Conservation (phyloP, 2,329 filamentous ascomycete genomes). For the Parastagonospora nodorum region DNA sequence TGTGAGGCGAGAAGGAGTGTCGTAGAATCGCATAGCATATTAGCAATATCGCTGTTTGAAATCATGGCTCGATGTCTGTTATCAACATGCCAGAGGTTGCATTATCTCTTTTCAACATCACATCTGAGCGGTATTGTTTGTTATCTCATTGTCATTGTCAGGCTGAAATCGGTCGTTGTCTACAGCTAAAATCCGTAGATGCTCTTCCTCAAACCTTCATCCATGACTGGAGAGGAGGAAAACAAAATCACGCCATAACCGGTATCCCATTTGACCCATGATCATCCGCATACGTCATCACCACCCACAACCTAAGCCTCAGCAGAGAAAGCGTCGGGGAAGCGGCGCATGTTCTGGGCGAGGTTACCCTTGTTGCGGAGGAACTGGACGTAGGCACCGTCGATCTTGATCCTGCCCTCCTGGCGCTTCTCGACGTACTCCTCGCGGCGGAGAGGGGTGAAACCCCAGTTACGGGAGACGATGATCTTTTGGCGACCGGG, state of each 20-base stretch:
- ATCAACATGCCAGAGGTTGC: too few relatives aligned
- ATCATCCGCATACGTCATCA: constrained; percentile 30
- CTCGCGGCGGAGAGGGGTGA: constrained; percentile 96
- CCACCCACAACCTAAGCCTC: constrained; percentile 38
- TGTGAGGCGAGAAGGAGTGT: too few relatives aligned
- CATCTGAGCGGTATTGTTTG: constrained; percentile 1
- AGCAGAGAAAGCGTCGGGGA: constrained; percentile 83
- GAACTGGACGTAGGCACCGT: constrained; percentile 99
- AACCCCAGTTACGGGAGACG: constrained; percentile 99
- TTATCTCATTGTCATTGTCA: constrained; percentile 44
- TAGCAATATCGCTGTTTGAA: neutral
- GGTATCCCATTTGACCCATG: constrained; percentile 44
- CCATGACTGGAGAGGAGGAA: constrained; percentile 37
- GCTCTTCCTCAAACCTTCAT: constrained; percentile 35
- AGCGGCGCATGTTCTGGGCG: constrained; percentile 85
- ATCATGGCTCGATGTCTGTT: too few relatives aligned
- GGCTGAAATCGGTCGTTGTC: constrained; percentile 34
- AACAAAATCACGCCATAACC: constrained; percentile 46
- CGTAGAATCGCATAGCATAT: neutral
- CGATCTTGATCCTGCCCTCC: constrained; percentile 90
- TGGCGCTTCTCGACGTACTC: constrained; percentile 97
- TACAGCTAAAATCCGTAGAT: constrained; percentile 33
- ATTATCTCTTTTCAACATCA: too few relatives aligned
- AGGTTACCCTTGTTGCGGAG: constrained; percentile 90
- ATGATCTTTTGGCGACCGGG: constrained; percentile 99